Percentiles rank a stretch among this genome's conserved stretches.
Conservation (phyloP, 2,329 filamentous ascomycete species). For the Arthrobotrys conoides region DNA sequence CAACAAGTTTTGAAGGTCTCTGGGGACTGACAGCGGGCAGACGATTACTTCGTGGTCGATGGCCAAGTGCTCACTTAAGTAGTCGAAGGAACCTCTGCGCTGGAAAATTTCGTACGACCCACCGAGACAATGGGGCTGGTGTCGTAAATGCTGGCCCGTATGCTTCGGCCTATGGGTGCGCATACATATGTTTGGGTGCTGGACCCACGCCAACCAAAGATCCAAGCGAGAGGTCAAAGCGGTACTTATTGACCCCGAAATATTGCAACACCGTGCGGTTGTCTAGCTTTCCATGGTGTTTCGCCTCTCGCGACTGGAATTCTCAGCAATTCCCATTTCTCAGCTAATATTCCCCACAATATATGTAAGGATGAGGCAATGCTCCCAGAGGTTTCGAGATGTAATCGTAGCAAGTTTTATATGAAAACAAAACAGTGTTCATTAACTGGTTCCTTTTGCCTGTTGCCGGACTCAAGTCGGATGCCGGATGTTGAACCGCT, state of each 20-base stretch:
- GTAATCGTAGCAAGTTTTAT: neutral
- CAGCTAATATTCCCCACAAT: slow-evolving; percentile 1
- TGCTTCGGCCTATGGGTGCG: neutral
- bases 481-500: neutral
- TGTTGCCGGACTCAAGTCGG: neutral
- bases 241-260: neutral
- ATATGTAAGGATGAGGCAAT: neutral
- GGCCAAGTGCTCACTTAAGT: neutral
- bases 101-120: neutral
- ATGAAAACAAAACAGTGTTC: neutral
- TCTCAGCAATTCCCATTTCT: neutral
- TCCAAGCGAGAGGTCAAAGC: slow-evolving; percentile 11
- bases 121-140: slow-evolving; percentile 10
- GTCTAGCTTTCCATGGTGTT: slow-evolving; percentile 3
- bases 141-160: slow-evolving; percentile 4
- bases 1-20: slow-evolving; percentile 4
- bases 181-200: neutral
- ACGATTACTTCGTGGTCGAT: neutral
- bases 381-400: neutral
- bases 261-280: slow-evolving; percentile 1
- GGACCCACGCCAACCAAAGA: slow-evolving; percentile 1
- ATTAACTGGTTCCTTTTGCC: neutral
- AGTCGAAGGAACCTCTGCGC: neutral
- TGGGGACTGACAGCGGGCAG: neutral
- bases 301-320: neutral